Evolutionary conservation across 352 stramenopile species (phyloP).

Genomic region (Pythium aphanidermatum): DNA sequence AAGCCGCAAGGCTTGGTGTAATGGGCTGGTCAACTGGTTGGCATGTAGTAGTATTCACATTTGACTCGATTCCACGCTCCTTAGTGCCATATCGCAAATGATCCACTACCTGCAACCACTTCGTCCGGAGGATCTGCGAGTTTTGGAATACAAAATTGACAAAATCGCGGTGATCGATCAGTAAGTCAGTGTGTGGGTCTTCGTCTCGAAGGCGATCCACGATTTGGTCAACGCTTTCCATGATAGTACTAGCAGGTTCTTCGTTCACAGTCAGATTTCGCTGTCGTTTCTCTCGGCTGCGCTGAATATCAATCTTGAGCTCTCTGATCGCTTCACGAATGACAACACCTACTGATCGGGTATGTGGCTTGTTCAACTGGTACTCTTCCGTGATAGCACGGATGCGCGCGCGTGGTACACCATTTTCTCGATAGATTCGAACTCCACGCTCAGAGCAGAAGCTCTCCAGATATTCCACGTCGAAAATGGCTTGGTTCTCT

Average conservation of each 20-base stretch:
- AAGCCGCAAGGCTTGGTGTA: constrained; percentile 14
- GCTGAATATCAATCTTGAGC: constrained; percentile 13
- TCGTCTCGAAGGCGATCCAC: constrained; percentile 34
- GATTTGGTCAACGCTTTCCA: constrained; percentile 26
- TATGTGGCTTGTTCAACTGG: not conserved
- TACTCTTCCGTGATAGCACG: constrained; percentile 5
- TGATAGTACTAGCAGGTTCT: not conserved
- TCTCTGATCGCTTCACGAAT: constrained; percentile 12
- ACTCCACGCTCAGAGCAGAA: constrained; percentile 22
- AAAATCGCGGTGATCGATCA: constrained; percentile 38
- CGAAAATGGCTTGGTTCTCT: constrained; percentile 24
- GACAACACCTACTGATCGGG: constrained; percentile 1
- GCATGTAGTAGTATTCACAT: too few species aligned
- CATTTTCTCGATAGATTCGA: constrained; percentile 21
- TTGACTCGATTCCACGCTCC: too few species aligned
- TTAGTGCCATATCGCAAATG: constrained; percentile 30
- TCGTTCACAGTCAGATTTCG: not conserved
- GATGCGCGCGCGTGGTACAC: constrained; percentile 16
- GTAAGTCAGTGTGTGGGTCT: constrained; percentile 24
- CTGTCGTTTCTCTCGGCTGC: not conserved
- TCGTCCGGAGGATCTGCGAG: constrained; percentile 28
- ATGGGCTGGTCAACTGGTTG: not conserved
- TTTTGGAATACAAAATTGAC: constrained; percentile 65
- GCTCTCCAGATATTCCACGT: constrained; percentile 33
- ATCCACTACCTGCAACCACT: constrained; percentile 50